Evolutionary conservation across 2,329 filamentous ascomycete species (phyloP).

Genomic region (Byssothecium circinans): DNA sequence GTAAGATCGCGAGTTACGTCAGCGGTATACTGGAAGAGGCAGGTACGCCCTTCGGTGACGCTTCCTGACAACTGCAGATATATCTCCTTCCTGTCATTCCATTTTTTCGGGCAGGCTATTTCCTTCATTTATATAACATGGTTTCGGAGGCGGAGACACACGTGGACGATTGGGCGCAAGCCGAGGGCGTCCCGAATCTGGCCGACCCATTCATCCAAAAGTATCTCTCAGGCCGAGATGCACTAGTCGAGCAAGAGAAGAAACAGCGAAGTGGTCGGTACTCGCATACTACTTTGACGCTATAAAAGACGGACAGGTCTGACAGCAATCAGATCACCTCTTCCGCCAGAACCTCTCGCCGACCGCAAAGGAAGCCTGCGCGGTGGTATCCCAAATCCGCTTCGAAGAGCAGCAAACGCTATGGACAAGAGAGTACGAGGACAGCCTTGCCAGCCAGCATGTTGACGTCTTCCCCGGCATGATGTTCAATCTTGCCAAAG

Average conservation of each 20-base stretch:
- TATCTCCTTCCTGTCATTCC: no score
- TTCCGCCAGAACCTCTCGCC: constrained; percentile 78
- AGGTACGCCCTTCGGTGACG: not conserved
- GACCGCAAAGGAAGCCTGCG: constrained; percentile 73
- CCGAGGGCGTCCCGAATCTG: constrained; percentile 45
- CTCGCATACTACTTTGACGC: not conserved
- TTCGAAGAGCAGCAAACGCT: constrained; percentile 72
- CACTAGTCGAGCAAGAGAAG: constrained; percentile 78
- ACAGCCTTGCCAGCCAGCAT: constrained; percentile 65
- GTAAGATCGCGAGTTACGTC: not conserved
- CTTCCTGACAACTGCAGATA: not conserved
- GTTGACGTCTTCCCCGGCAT: constrained; percentile 80
- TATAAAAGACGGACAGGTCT: constrained; percentile 17
- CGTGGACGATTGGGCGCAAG: constrained; percentile 44
- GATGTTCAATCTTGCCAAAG: constrained; percentile 87
- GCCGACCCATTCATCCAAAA: constrained; percentile 79
- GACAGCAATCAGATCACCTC: constrained; percentile 58
- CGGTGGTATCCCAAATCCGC: constrained; percentile 78
- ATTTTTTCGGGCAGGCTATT: no score
- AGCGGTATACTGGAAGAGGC: not conserved
- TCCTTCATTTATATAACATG: no score
- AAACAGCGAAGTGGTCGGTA: constrained; percentile 74
- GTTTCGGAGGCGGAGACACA: constrained; percentile 21
- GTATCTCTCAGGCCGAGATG: constrained; percentile 74
- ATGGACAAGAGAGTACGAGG: constrained; percentile 75